Conservation (phyloP, 1,284 basidiomycete species). For the Ganoderma resinaceum region DNA sequence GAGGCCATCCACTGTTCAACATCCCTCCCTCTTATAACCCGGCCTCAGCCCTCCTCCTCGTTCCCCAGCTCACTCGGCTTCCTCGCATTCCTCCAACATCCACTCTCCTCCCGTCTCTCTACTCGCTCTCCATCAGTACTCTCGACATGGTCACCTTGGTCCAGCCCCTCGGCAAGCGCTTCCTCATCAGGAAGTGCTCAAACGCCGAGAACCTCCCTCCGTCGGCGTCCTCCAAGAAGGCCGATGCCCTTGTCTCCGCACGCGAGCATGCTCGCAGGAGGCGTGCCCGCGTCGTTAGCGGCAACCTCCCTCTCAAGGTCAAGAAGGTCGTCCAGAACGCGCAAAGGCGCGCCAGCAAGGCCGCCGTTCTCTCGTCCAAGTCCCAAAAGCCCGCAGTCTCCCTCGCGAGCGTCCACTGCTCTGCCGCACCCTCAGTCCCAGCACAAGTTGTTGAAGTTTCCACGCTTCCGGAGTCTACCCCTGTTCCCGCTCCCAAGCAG, state of each 20-base stretch:
- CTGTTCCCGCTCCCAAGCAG: background rate
- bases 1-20: background rate
- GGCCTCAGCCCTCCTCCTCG: background rate
- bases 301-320: slow-evolving; percentile 23
- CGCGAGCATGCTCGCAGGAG: slow-evolving; percentile 28
- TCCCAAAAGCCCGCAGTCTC: background rate
- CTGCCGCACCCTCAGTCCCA: background rate
- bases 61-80: slow-evolving; percentile 6
- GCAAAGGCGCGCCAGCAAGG: slow-evolving; percentile 27
- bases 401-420: background rate
- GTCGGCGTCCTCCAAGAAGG: slow-evolving; percentile 22
- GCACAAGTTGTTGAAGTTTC: background rate
- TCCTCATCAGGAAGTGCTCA: slow-evolving; percentile 32
- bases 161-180: slow-evolving; percentile 29
- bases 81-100: background rate
- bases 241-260: slow-evolving; percentile 29
- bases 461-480: background rate
- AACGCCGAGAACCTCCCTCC: slow-evolving; percentile 33
- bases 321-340: slow-evolving; percentile 28
- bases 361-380: slow-evolving; percentile 8
- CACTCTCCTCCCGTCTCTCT: background rate
- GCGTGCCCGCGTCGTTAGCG: slow-evolving; percentile 30
- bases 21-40: slow-evolving; percentile 17
- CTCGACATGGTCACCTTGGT: slow-evolving; percentile 21
- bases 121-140: background rate